Evolutionary conservation across 805 yeast genomes (phyloP).

Genomic region (Scheffersomyces ergatensis): DNA sequence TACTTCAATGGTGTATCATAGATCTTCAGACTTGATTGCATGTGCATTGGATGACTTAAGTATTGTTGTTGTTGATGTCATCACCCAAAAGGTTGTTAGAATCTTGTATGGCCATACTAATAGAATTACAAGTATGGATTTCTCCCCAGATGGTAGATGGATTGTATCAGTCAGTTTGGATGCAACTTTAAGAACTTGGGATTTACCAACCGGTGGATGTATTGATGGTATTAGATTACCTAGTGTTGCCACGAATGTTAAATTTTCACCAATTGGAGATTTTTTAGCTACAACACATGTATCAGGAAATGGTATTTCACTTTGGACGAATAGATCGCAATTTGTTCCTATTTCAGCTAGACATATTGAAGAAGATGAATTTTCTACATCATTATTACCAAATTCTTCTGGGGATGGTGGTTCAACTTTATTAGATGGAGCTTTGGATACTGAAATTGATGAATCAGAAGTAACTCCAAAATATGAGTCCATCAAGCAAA

Average conservation of each 20-base stretch:
- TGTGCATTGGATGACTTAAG: slow-evolving; percentile 83
- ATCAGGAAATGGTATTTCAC: slow-evolving; percentile 78
- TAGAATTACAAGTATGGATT: slow-evolving; percentile 82
- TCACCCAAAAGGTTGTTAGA: slow-evolving; percentile 81
- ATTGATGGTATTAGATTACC: slow-evolving; percentile 84
- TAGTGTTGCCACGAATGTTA: slow-evolving; percentile 75
- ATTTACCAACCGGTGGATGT: slow-evolving; percentile 94
- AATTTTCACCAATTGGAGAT: slow-evolving; percentile 85
- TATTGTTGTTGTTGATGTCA: slow-evolving; percentile 77
- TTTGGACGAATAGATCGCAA: slow-evolving; percentile 92
- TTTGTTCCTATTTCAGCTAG: slow-evolving; percentile 74
- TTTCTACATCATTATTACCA: slow-evolving; percentile 62
- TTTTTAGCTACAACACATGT: slow-evolving; percentile 91
- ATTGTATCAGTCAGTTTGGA: slow-evolving; percentile 80
- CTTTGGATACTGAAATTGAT: slow-evolving; percentile 48
- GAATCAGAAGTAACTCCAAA: slow-evolving; percentile 25
- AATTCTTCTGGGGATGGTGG: slow-evolving; percentile 80
- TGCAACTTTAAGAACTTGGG: slow-evolving; percentile 92
- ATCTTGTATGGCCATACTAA: slow-evolving; percentile 87
- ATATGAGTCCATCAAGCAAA: slow-evolving; percentile 60
- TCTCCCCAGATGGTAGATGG: slow-evolving; percentile 96
- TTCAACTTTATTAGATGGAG: slow-evolving; percentile 70
- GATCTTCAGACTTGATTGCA: slow-evolving; percentile 81
- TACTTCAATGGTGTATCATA: slow-evolving; percentile 73
- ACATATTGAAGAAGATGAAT: slow-evolving; percentile 73